Evolutionary conservation across 2,329 filamentous ascomycete genomes (phyloP), one percentile per base, ranked within the genome.

Genomic region (Thelonectria olida): DNA sequence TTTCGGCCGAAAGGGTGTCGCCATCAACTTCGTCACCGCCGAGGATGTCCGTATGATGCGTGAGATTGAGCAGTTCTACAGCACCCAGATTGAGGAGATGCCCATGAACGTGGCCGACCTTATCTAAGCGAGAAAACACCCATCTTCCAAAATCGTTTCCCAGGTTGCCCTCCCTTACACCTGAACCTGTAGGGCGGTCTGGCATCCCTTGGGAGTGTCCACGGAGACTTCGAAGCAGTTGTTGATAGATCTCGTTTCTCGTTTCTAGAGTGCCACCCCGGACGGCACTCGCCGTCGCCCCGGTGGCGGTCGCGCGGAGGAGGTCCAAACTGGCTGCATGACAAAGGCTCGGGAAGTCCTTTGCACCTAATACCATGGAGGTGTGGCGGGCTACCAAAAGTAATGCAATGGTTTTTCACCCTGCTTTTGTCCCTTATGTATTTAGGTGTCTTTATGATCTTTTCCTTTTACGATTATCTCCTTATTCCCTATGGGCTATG

Each of bases 21-120:
- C 96, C 77, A 99, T 99, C 89, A 99, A 99, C 92, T 99, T 99
- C 81, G 96, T 99, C 80, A 98, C 95, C 66, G 93, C 93, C 75
- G 96, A 99, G 72, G 96, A 99, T 83, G 96, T 99, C 76, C 93
- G 95, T 82, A 98, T 99, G 92, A 96, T 99, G 92, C 90, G 96
- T 81, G 96, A 99, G 84, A 99, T 99, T 75, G 96, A 99, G 83
- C 93, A 97, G 85, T 99, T 98, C 89, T 99, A 99, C 91, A 97
- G 93, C 89, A 99, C 96, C 81, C 96, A 99, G 86, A 98, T 99
- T 73, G 96, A 99, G 85, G 96, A 99, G 89, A 99, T 99, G 96
- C 96, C 96, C 78, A 98, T 99, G 96, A 91, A 91, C 82, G 89
- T 91, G 74, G 89, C 89, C 73, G 89, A 91, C 74, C 88, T 91